phyloP scores from a whole-genome alignment of 2,329 filamentous ascomycete species.

The Colletotrichum sp. region DNA sequence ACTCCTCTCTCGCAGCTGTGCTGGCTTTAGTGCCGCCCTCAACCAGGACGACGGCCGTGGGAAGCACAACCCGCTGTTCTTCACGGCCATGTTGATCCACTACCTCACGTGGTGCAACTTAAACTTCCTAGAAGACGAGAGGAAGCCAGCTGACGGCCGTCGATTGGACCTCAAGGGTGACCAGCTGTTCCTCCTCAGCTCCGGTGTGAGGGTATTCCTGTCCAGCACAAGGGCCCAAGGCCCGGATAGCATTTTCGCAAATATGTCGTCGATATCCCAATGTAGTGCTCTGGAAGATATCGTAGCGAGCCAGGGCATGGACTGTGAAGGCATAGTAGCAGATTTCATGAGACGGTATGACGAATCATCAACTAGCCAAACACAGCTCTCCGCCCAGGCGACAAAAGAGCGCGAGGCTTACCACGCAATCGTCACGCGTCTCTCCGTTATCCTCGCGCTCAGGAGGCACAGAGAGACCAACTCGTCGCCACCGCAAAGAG shows the following conservation, averaged over 20 bases:
- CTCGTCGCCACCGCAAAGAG: background rate
- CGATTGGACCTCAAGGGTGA: constrained; percentile 27
- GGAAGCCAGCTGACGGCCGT: background rate
- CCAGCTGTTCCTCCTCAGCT: constrained; percentile 31
- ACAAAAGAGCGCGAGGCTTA: constrained; percentile 23
- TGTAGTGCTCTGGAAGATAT: constrained; percentile 23
- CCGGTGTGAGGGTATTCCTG: constrained; percentile 26
- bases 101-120: constrained; percentile 34
- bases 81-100: constrained; percentile 32
- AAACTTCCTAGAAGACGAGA: constrained; percentile 25
- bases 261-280: constrained; percentile 18
- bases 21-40: constrained; percentile 27
- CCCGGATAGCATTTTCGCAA: constrained; percentile 22
- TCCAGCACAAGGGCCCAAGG: background rate
- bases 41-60: background rate
- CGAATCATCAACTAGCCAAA: background rate
- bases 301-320: constrained; percentile 21
- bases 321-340: constrained; percentile 17
- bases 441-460: constrained; percentile 24
- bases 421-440: constrained; percentile 20
- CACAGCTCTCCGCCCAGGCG: too few relatives aligned
- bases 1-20: constrained; percentile 27
- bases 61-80: constrained; percentile 16
- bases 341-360: constrained; percentile 28
- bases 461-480: background rate